A percentile compares a stretch with the other conserved stretches of the same genome.
These are phyloP conservation scores for Rhodomyrtus tomentosa DNA, from an alignment of 345 rosid genomes.

Conservation along the genomic window DNA sequence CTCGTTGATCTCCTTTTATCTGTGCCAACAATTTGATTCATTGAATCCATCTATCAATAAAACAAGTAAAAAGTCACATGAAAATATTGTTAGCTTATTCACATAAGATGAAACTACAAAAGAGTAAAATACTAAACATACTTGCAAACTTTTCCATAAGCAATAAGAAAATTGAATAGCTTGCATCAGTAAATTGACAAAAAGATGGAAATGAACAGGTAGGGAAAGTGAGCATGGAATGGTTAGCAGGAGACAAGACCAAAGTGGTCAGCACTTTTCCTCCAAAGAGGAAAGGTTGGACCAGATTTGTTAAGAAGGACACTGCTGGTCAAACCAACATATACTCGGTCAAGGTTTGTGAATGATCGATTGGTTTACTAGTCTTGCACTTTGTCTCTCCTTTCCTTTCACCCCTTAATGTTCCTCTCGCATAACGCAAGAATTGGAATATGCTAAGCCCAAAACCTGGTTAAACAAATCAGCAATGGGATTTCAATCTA, in stretches of 20 bases:
- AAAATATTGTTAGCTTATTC: too few relatives aligned
- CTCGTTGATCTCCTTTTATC: too few relatives aligned
- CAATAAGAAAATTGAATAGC: too few relatives aligned
- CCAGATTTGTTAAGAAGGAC: slow-evolving; percentile 92
- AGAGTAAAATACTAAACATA: too few relatives aligned
- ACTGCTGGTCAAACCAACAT: slow-evolving; percentile 96
- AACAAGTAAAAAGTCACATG: too few relatives aligned
- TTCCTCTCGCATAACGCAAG: neutral
- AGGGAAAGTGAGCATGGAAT: slow-evolving; percentile 85
- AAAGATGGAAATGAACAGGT: slow-evolving; percentile 31
- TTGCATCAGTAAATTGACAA: too few relatives aligned
- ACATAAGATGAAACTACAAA: too few relatives aligned
- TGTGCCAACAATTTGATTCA: too few relatives aligned
- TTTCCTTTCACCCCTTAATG: neutral
- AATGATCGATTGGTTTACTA: neutral
- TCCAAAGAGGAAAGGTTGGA: slow-evolving; percentile 59
- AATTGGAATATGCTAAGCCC: neutral
- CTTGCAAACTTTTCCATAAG: too few relatives aligned
- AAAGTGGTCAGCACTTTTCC: slow-evolving; percentile 83
- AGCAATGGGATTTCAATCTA: neutral
- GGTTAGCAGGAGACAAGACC: slow-evolving; percentile 89
- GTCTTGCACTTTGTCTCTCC: neutral
- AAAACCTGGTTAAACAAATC: neutral
- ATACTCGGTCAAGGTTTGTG: slow-evolving; percentile 78
- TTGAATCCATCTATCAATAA: too few relatives aligned